Evolutionary conservation across 2,329 filamentous ascomycete genomes (phyloP).

Genomic region (Fusarium globosum): DNA sequence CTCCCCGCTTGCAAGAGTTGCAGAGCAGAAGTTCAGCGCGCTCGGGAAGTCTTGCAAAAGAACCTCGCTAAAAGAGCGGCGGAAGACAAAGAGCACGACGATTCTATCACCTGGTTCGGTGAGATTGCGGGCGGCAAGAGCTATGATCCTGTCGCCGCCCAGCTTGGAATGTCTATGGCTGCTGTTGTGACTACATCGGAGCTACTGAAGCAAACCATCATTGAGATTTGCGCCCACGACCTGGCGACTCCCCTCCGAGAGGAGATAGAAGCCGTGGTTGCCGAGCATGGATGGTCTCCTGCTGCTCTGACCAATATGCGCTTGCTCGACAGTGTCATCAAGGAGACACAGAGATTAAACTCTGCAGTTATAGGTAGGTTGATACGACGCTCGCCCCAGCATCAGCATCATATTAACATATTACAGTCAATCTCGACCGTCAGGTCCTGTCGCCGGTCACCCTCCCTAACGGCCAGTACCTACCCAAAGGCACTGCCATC

Average conservation of each 20-base stretch:
- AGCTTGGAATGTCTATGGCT: neutral
- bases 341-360: neutral
- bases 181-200: neutral
- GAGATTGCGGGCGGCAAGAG: neutral
- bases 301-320: neutral
- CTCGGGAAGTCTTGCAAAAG: neutral
- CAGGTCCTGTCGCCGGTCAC: neutral
- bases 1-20: neutral
- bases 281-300: neutral
- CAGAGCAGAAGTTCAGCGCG: neutral
- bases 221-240: neutral
- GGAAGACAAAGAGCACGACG: neutral
- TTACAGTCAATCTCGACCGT: neutral
- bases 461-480: neutral
- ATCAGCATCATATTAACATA: neutral
- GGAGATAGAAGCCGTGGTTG: neutral
- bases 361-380: neutral
- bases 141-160: neutral
- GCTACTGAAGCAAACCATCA: neutral
- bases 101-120: neutral
- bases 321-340: neutral
- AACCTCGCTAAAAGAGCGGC: neutral
- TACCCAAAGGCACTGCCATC: neutral
- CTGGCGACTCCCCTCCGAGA: neutral
- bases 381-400: rapidly evolving